phyloP scores from a whole-genome alignment of 1,284 basidiomycete genomes.

The Cryptococcus sp. region DNA sequence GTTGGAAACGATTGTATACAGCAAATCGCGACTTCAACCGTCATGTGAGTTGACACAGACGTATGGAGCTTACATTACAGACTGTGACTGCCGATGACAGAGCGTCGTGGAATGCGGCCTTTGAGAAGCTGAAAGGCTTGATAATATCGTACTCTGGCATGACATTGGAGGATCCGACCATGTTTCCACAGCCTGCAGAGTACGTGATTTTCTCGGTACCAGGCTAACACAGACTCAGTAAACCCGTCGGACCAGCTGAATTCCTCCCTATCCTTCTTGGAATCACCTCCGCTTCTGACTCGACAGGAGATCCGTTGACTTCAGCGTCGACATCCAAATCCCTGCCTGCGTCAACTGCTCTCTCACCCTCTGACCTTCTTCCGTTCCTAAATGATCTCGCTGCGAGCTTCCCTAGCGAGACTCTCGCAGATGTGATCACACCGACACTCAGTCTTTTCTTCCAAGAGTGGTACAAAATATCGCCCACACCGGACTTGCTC shows the following conservation, averaged over 20 bases:
- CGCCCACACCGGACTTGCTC: conserved; percentile 46
- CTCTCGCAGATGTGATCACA: conserved; percentile 55
- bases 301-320: conserved; percentile 59
- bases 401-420: conserved; percentile 49
- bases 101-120: conserved; percentile 61
- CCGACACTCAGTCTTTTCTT: conserved; percentile 53
- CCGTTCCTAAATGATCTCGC: conserved; percentile 57
- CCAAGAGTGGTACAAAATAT: conserved; percentile 52
- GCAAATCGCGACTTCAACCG: conserved; percentile 63
- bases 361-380: conserved; percentile 51
- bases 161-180: conserved; percentile 80
- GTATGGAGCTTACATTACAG: conserved; percentile 49
- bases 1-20: conserved; percentile 80
- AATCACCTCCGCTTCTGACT: conserved; percentile 60
- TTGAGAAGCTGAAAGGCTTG: conserved; percentile 75
- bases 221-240: conserved; percentile 53
- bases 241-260: conserved; percentile 71
- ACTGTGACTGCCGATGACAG: conserved; percentile 65
- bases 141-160: conserved; percentile 89
- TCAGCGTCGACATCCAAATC: conserved; percentile 21
- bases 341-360: conserved; percentile 15
- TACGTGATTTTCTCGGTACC: conserved; percentile 53
- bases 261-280: conserved; percentile 71
- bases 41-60: conserved; percentile 50
- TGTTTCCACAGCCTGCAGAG: conserved; percentile 86